These are phyloP conservation scores for Microthlaspi erraticum DNA, from an alignment of 345 rosid genomes.

Conservation along the genomic window DNA sequence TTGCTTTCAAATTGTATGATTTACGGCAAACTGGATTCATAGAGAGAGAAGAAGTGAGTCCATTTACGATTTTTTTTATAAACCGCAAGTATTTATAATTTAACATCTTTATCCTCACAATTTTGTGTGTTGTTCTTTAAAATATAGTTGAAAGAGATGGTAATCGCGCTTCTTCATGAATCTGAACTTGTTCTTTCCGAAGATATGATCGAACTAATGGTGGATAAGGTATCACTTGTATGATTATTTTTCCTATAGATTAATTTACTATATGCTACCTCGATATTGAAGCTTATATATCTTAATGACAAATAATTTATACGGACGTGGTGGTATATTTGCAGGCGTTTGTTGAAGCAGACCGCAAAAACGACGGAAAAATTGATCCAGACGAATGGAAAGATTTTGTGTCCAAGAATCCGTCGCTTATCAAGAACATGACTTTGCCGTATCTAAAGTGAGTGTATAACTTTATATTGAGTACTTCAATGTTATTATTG, in stretches of 20 bases:
- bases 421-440: slow-evolving; percentile 92
- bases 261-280: background rate
- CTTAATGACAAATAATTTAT: background rate
- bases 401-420: slow-evolving; percentile 70
- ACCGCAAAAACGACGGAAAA: slow-evolving; percentile 71
- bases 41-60: slow-evolving; percentile 81
- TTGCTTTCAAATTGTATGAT: slow-evolving; percentile 87
- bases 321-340: background rate
- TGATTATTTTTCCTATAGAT: background rate
- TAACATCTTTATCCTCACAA: background rate
- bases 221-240: slow-evolving; percentile 60
- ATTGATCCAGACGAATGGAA: slow-evolving; percentile 92
- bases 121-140: background rate
- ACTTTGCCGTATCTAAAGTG: slow-evolving; percentile 88
- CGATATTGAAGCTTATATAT: background rate
- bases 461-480: slow-evolving; percentile 30
- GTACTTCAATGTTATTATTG: background rate
- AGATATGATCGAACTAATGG: slow-evolving; percentile 72
- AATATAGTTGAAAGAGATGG: slow-evolving; percentile 86
- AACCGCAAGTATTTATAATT: background rate
- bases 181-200: slow-evolving; percentile 76
- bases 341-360: slow-evolving; percentile 79
- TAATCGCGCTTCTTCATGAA: slow-evolving; percentile 85
- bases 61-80: background rate
- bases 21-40: slow-evolving; percentile 86